Base-by-base conservation (phyloP, 176 grass and related monocot genomes). In the Ensete glaucum region DNA sequence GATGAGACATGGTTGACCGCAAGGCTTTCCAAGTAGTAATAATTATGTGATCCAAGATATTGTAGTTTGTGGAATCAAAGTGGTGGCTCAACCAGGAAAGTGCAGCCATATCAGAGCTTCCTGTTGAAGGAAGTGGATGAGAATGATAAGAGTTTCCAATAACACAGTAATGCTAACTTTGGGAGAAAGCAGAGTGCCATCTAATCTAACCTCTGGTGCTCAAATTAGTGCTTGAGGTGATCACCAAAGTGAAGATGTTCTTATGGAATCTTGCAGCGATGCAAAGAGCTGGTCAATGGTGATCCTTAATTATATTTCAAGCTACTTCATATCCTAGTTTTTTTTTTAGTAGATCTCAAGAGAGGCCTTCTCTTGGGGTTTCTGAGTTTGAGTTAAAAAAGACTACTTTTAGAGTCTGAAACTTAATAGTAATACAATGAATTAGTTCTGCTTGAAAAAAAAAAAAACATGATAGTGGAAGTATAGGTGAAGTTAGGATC, bases 71-170 rank as follows among this genome's bases (percentile, higher is more conserved):
- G n/a, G n/a, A 22, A 20, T 20, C 27, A 49, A 23, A 43, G 27
- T 66, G 43, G 56, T n/a, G 13, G 57, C 75, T 27, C 27, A 27
- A 27, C 5, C 34, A 11, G 58, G 54, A 2, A 1, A 53, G 60
- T 20, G 62, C 62, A 26, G n/a, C 53, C 43, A 14, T 16, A 53
- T 50, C 0, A 11, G 60, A 54, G 64, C 22, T 26, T 52, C 53
- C 12, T 19, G 62, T 26, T 66, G 62, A 77, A 77, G 65, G 13
- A 52, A 62, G 63, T 77, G 75, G 75, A 53, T 26, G 12, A 50
- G 34, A 62, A 50, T 51, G 58, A 76, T 64, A 25, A 25, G 57
- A 20, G 3, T 23, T 77, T 53, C 63, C 21, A 65, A 65, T 14
- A 65, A 13, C 11, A 65, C 3, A 23, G 10, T 24, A 65, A 65